Conservation (phyloP, 1,284 basidiomycete species). For the Abortiporus biennis region DNA sequence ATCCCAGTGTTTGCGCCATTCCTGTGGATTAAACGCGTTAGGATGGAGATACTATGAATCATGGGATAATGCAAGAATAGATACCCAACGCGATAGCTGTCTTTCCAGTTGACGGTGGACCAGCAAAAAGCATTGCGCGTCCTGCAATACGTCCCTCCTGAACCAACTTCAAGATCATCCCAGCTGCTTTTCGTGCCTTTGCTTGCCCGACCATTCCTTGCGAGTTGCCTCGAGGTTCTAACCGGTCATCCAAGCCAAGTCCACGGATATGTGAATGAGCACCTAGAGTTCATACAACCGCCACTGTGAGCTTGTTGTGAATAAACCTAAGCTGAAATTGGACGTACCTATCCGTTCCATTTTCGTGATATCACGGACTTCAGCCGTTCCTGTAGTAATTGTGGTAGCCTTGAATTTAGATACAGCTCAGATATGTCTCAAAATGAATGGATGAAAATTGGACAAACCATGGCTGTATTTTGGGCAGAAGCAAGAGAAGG, state of each 20-base stretch:
- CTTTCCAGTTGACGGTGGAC: constrained; percentile 94
- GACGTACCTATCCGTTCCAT: constrained; percentile 89
- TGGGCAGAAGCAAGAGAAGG: constrained; percentile 12
- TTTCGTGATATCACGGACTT: constrained; percentile 86
- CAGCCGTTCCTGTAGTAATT: constrained; percentile 68
- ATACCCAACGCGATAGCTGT: constrained; percentile 94
- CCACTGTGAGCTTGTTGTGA: too few species aligned
- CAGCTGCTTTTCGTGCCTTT: constrained; percentile 93
- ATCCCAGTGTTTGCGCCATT: constrained; percentile 93
- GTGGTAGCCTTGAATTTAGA: constrained; percentile 70
- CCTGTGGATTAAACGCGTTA: constrained; percentile 42
- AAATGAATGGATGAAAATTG: neutral
- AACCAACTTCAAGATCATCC: constrained; percentile 97
- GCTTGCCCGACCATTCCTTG: constrained; percentile 98
- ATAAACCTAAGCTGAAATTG: neutral
- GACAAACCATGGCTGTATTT: constrained; percentile 23
- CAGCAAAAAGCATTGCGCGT: constrained; percentile 92
- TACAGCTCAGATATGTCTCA: too few species aligned
- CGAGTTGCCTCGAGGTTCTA: constrained; percentile 84
- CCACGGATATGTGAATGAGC: constrained; percentile 98
- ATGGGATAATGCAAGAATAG: too few species aligned
- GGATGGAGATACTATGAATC: too few species aligned
- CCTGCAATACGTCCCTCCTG: constrained; percentile 94
- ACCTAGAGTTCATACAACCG: too few species aligned
- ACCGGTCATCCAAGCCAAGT: constrained; percentile 85